Conservation (phyloP, 2,329 filamentous ascomycete genomes). For the Fusarium falciforme region DNA sequence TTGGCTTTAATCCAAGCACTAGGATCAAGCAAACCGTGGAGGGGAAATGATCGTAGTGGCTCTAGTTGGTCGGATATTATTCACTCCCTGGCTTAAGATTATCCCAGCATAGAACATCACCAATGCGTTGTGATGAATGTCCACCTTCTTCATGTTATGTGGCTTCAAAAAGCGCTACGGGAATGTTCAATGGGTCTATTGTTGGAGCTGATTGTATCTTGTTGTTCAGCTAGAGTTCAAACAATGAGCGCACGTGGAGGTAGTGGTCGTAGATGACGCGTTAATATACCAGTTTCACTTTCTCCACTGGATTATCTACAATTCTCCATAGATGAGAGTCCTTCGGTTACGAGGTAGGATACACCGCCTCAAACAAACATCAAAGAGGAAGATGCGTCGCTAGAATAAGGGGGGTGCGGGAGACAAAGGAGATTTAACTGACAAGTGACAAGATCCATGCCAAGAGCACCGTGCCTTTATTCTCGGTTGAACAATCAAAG, state of each 20-base stretch:
- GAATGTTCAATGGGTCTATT: not conserved
- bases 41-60: not conserved
- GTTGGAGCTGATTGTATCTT: not conserved
- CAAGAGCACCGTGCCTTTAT: not conserved
- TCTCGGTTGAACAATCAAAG: not conserved
- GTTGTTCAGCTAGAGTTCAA: not conserved
- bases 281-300: not conserved
- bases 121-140: not conserved
- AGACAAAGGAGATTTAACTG: not conserved
- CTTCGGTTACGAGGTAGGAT: not conserved
- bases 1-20: not conserved
- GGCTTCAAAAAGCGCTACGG: not conserved
- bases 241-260: not conserved
- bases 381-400: not conserved
- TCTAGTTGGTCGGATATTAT: not conserved
- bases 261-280: not conserved
- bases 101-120: not conserved
- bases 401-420: not conserved
- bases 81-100: not conserved
- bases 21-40: not conserved
- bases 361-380: not conserved
- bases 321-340: not conserved
- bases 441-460: not conserved
- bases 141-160: not conserved
- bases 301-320: not conserved